phyloP scores from a whole-genome alignment of 305 asterid genomes.

The Petunia hybrid region DNA sequence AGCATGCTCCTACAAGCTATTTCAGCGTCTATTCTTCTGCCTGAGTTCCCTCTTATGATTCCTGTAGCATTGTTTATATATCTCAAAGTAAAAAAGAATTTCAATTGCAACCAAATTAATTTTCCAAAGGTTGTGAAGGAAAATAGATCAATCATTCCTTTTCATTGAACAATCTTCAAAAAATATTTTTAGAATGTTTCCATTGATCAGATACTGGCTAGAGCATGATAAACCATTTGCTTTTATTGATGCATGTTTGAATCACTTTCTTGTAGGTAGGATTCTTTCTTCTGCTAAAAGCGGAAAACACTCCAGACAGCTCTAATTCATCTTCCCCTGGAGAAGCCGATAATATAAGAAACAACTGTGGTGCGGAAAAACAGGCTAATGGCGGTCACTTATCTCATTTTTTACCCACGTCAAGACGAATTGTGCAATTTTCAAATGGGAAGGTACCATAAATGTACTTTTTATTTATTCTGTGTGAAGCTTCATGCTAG shows the following conservation, averaged over 20 bases:
- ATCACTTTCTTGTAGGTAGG: slow-evolving; percentile 61
- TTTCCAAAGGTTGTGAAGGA: slow-evolving; percentile 4
- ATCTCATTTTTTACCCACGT: slow-evolving; percentile 92
- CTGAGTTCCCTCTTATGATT: neutral
- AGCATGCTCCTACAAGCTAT: neutral
- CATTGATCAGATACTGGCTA: neutral
- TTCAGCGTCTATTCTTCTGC: slow-evolving; percentile 8
- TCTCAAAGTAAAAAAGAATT: neutral
- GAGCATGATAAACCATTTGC: slow-evolving; percentile 1
- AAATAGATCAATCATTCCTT: neutral
- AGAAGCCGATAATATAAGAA: slow-evolving; percentile 46
- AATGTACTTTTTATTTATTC: slow-evolving; percentile 2
- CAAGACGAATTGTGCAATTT: slow-evolving; percentile 94
- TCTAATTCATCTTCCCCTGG: slow-evolving; percentile 40
- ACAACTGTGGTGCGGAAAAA: slow-evolving; percentile 37
- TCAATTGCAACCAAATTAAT: neutral
- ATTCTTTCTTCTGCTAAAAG: slow-evolving; percentile 70
- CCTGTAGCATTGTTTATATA: neutral
- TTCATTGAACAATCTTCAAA: neutral
- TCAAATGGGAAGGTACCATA: slow-evolving; percentile 82
- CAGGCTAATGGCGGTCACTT: slow-evolving; percentile 51
- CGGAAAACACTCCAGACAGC: slow-evolving; percentile 40
- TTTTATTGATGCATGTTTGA: slow-evolving; percentile 24
- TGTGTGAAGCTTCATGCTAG: slow-evolving; percentile 18
- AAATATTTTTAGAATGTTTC: neutral